These are phyloP conservation scores for Trifolium subterraneum DNA, from an alignment of 306 rosid species.

Conservation along the genomic window DNA sequence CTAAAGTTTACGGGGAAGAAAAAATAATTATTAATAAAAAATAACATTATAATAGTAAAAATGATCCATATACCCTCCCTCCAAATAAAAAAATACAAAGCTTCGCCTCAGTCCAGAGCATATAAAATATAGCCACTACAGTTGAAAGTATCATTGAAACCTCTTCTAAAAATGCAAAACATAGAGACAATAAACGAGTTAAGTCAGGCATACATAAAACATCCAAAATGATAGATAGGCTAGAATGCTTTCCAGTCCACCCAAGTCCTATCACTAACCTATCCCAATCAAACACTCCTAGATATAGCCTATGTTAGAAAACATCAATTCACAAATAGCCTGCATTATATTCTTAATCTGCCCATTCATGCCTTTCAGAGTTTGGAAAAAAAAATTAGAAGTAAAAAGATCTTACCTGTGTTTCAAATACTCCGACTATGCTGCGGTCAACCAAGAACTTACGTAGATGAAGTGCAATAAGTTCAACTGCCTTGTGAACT, in stretches of 20 bases:
- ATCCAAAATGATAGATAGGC: conserved; percentile 13
- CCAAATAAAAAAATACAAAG: neutral
- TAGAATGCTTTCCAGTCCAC: conserved; percentile 26
- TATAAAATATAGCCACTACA: neutral
- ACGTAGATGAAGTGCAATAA: conserved; percentile 57
- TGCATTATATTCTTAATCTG: neutral
- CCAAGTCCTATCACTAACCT: neutral
- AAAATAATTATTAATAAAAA: conserved; percentile 29
- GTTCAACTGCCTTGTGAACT: conserved; percentile 63
- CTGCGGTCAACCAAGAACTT: conserved; percentile 70
- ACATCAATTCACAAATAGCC: conserved; percentile 17
- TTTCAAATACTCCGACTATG: conserved; percentile 65
- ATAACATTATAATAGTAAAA: conserved; percentile 5
- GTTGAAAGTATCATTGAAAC: conserved; percentile 17
- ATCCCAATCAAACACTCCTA: conserved; percentile 24
- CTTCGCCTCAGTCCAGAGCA: conserved; percentile 4
- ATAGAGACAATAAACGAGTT: neutral
- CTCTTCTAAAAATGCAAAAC: conserved; percentile 28
- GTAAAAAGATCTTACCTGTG: conserved; percentile 46
- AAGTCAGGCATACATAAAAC: conserved; percentile 10
- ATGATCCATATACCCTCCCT: conserved; percentile 8
- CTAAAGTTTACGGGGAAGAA: conserved; percentile 40
- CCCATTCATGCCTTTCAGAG: neutral
- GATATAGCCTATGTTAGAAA: conserved; percentile 20
- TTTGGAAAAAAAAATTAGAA: conserved; percentile 9